Evolutionary conservation across 2,329 filamentous ascomycete genomes (phyloP), one percentile per base, ranked within the genome.

Genomic region (Fusarium odoratissimum): DNA sequence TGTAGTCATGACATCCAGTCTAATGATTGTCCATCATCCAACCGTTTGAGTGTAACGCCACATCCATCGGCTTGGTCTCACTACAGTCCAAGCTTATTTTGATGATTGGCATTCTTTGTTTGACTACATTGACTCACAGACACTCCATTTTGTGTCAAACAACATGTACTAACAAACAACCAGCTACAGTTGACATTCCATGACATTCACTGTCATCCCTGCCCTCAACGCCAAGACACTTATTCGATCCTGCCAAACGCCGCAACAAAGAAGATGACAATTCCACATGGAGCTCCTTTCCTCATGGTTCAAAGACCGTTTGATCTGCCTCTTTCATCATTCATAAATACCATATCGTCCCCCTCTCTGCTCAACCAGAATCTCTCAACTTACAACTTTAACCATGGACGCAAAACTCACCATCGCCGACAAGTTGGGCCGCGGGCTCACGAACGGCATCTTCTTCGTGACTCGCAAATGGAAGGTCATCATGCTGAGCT

Each of bases 371-470:
- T 33, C 11, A 56, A 25, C 21, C 17, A 7, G 21, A 31, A 37
- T 5, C 6, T 23, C 38, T 31, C 10, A 38, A 4, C 30, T 30
- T 8, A 2, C 28, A 30, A 35, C n/a, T 17, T 42, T 5, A 11
- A 52, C 23, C 31, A 71, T 71, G 68, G 52, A 70, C 8, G 46
- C 17, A 37, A 44, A 37, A 25, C 38, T 59, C 17, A 52, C 33
- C 28, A 42, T 71, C 37, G 66, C 68, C 40, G 68, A 70, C 30
- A 71, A 62, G 25, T 8, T 71, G 13, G 67, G 67, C 14, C 67
- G 38, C 10, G 57, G 57, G 30, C 52, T 71, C n/a, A 59, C 62
- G 8, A 44, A 49, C 14, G 40, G 57, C 25, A 51, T 71, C n/a
- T 14, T 33, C 6, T 70, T 67, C 17, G 19, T 45, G 5, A 52